Evolutionary conservation across 257 asterid genomes (phyloP).

Genomic region (Solanum medicagineum): DNA sequence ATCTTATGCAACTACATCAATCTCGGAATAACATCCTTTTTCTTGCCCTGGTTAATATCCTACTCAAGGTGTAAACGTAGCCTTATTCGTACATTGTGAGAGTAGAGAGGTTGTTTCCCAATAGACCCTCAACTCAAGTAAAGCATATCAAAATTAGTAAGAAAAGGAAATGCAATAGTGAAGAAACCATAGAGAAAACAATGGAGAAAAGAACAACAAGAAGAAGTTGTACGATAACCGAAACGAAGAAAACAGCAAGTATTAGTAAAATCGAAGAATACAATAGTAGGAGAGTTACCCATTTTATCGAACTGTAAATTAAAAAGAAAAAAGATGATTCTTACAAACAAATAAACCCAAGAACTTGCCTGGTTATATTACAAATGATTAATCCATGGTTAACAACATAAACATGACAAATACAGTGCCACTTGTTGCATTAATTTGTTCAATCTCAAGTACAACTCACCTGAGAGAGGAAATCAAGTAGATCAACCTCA

Average conservation of each 20-base stretch:
- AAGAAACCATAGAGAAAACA: neutral
- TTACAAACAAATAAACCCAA: neutral
- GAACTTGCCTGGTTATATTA: neutral
- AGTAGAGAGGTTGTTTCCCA: neutral
- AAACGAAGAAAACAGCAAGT: neutral
- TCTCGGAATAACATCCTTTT: neutral
- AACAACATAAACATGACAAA: neutral
- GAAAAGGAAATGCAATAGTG: neutral
- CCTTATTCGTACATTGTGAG: neutral
- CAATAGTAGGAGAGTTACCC: neutral
- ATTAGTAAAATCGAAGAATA: neutral
- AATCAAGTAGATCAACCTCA: slow-evolving; percentile 82
- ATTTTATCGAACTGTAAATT: neutral
- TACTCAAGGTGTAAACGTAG: neutral
- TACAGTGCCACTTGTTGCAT: neutral
- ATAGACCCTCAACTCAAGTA: neutral
- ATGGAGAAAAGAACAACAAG: neutral
- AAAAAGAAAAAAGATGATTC: neutral
- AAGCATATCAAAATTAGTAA: neutral
- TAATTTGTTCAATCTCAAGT: neutral
- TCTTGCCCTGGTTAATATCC: neutral
- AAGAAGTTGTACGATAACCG: neutral
- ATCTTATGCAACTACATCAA: neutral
- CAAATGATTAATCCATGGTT: neutral
- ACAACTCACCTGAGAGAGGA: slow-evolving; percentile 62